Evolutionary conservation across 2,329 filamentous ascomycete species (phyloP), one percentile per base, ranked within the genome.

Genomic region (Fusarium sp.): DNA sequence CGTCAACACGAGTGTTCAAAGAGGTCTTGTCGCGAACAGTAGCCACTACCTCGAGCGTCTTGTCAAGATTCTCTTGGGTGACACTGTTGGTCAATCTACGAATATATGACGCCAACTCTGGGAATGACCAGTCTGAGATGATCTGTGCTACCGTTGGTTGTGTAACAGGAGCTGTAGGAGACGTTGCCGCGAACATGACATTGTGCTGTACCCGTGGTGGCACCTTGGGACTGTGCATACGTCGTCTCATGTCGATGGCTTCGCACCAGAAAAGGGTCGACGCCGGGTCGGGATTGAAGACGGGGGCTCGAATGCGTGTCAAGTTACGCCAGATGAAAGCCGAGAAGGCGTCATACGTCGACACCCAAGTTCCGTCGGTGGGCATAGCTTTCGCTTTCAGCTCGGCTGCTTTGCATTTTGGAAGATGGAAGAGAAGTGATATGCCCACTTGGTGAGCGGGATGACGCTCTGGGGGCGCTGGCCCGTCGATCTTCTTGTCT

Each of bases 311-410:
- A 6, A 80, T 70, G 4, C 76, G 74, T 3, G 80, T 76, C 1
- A 83, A 57, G 5, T 72, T 72, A 3, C 82, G 80, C 81, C 82
- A 83, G 10, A 84, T 75, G 40, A 80, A 79, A 11, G 82, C 81
- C 2, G 76, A 75, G 57, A 80, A 78, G n/a, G 81, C 81, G 50
- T 84, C 83, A 62, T 83, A 84, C 3, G 80, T 84, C 6, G 82
- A 84, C 34, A 84, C 77, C 80, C 82, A 83, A 1, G 73, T 71
- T 8, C 76, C 78, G 19, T 80, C 78, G 0, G 70, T 49, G 0
- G 80, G 78, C 1, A 49, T 71, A 0, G 80, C 81, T 2, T 78
- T 71, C 13, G 62, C 67, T 61, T 84, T 84, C 6, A 85, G 69
- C 49, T 77, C 68, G 0, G 77, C 77, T 1, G 79, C 79, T 57